phyloP scores from a whole-genome alignment of 2,329 filamentous ascomycete species.

The Cladosporium sp. region DNA sequence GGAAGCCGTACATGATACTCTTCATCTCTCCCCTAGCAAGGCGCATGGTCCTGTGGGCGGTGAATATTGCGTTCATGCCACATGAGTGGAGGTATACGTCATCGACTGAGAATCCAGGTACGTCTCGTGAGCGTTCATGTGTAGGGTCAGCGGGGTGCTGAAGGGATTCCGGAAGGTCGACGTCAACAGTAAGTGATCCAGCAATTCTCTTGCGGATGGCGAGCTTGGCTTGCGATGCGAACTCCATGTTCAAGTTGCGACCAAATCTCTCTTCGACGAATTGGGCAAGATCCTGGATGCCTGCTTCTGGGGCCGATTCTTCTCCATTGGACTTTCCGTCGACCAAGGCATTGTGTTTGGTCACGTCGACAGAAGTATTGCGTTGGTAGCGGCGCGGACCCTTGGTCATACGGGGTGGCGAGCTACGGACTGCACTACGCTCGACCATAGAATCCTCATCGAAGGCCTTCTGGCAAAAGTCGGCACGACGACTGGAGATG shows the following conservation, averaged over 20 bases:
- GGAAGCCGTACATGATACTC: constrained; percentile 93
- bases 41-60: constrained; percentile 72
- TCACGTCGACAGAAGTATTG: constrained; percentile 47
- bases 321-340: constrained; percentile 16
- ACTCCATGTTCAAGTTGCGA: constrained; percentile 75
- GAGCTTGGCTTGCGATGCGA: constrained; percentile 76
- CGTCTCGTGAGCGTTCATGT: constrained; percentile 35
- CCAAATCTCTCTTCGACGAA: constrained; percentile 96
- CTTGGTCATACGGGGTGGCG: constrained; percentile 48
- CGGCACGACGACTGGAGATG: constrained; percentile 82
- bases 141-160: constrained; percentile 36
- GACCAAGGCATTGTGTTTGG: constrained; percentile 19
- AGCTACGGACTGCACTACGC: constrained; percentile 33
- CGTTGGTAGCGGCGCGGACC: constrained; percentile 80
- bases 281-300: constrained; percentile 63
- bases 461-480: constrained; percentile 78
- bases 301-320: constrained; percentile 26
- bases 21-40: constrained; percentile 60
- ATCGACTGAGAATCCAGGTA: constrained; percentile 68
- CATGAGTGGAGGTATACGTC: constrained; percentile 87
- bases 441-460: constrained; percentile 63
- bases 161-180: constrained; percentile 60
- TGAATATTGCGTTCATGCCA: constrained; percentile 96
- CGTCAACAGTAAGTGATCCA: constrained; percentile 71
- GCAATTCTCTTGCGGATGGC: constrained; percentile 86